Evolutionary conservation across 345 rosid genomes (phyloP).

Genomic region (Gossypium stocksii): DNA sequence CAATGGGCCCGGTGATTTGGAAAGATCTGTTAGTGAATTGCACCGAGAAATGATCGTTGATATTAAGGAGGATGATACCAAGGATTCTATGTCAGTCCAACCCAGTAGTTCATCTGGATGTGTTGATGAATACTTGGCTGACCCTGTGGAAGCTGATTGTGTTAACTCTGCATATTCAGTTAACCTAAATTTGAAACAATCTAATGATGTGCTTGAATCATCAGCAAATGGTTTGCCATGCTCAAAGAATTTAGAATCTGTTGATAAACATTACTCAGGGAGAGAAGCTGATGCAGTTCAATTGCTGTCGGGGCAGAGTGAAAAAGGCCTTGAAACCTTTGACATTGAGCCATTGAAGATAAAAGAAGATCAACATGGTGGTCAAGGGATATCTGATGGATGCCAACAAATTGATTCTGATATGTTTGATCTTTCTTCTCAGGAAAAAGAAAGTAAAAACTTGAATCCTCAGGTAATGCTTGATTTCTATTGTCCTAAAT

Average conservation of each 20-base stretch:
- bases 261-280: slow-evolving; percentile 5
- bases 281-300: slow-evolving; percentile 8
- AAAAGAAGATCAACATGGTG: slow-evolving; percentile 15
- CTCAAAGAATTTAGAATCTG: slow-evolving; percentile 13
- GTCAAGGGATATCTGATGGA: slow-evolving; percentile 16
- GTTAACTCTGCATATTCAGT: slow-evolving; percentile 23
- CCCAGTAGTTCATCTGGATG: slow-evolving; percentile 32
- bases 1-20: slow-evolving; percentile 12
- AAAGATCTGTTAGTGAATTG: slow-evolving; percentile 14
- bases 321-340: slow-evolving; percentile 12
- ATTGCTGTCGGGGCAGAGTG: slow-evolving; percentile 12
- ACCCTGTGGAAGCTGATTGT: slow-evolving; percentile 32
- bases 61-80: slow-evolving; percentile 13
- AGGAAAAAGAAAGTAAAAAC: slow-evolving; percentile 21
- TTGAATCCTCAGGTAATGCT: slow-evolving; percentile 31
- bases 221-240: slow-evolving; percentile 15
- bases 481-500: background rate
- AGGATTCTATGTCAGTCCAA: slow-evolving; percentile 20
- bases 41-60: slow-evolving; percentile 7
- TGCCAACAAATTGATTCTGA: slow-evolving; percentile 20
- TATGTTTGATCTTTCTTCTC: slow-evolving; percentile 18
- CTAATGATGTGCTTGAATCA: slow-evolving; percentile 16
- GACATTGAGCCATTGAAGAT: background rate
- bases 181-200: slow-evolving; percentile 14
- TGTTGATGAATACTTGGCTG: slow-evolving; percentile 39